A percentile compares a stretch with the other conserved stretches of the same genome.
phyloP scores from a whole-genome alignment of 495 filamentous ascomycete genomes.

The Venustampulla echinocandica region DNA sequence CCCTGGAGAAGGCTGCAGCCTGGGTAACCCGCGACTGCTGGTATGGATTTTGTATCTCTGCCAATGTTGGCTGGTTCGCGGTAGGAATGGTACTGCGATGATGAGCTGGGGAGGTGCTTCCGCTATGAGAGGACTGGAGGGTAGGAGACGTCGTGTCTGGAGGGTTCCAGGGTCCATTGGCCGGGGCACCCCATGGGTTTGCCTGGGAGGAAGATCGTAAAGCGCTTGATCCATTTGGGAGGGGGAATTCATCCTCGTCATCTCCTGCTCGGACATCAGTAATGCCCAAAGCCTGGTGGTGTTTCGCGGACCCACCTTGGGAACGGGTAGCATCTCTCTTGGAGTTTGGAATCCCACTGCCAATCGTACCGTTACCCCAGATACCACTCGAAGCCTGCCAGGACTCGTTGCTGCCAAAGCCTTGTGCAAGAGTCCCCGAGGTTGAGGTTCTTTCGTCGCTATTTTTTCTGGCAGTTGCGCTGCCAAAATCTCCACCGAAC shows the following conservation, averaged over 20 bases:
- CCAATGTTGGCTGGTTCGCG: slow-evolving; percentile 25
- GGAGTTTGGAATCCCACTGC: slow-evolving; percentile 35
- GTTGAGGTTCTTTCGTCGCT: slow-evolving; percentile 31
- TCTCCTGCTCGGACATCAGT: slow-evolving; percentile 13
- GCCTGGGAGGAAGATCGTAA: slow-evolving; percentile 56
- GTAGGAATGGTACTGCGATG: slow-evolving; percentile 36
- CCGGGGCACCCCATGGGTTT: slow-evolving; percentile 43
- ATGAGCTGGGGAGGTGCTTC: slow-evolving; percentile 43
- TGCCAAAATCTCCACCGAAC: slow-evolving; percentile 28
- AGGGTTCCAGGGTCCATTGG: slow-evolving; percentile 46
- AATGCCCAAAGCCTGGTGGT: background rate
- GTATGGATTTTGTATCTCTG: slow-evolving; percentile 36
- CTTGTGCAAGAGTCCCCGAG: slow-evolving; percentile 31
- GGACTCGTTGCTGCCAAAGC: slow-evolving; percentile 37
- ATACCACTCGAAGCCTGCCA: slow-evolving; percentile 49
- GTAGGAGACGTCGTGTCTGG: slow-evolving; percentile 38
- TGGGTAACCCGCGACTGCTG: slow-evolving; percentile 26
- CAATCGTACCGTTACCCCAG: slow-evolving; percentile 48
- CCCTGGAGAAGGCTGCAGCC: slow-evolving; percentile 12
- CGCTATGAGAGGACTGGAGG: slow-evolving; percentile 35
- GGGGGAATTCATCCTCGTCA: slow-evolving; percentile 11
- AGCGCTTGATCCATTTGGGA: slow-evolving; percentile 56
- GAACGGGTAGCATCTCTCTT: slow-evolving; percentile 32
- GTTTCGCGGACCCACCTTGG: slow-evolving; percentile 32
- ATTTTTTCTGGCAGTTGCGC: slow-evolving; percentile 23